A percentile compares a stretch with the other conserved stretches of the same genome.
phyloP scores from a whole-genome alignment of 208 protist species.

The Acanthamoeba lenticulata region DNA sequence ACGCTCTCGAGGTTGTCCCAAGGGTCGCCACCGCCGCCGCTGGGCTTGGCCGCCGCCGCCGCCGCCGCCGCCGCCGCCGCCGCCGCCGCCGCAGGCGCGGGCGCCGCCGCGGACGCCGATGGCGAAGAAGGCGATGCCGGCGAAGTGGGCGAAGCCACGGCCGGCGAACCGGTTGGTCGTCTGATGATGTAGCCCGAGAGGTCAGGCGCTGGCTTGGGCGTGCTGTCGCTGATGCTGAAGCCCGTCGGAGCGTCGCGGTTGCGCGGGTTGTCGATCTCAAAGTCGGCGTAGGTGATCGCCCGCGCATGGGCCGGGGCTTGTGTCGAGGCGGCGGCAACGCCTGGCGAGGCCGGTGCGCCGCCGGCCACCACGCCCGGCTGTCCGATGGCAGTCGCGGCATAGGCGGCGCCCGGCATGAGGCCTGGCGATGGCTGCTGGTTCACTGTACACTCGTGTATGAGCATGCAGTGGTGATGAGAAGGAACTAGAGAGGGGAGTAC shows the following conservation, averaged over 20 bases:
- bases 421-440: neutral
- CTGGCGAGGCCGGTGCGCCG: neutral
- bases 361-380: too few relatives aligned
- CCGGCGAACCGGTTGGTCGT: neutral
- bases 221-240: neutral
- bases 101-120: neutral
- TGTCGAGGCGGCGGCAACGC: neutral
- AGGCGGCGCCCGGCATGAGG: too few relatives aligned
- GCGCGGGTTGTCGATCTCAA: slow-evolving; percentile 21
- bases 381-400: too few relatives aligned
- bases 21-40: neutral
- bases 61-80: neutral
- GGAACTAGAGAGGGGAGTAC: neutral
- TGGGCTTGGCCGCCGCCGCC: neutral
- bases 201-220: slow-evolving; percentile 11
- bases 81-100: neutral
- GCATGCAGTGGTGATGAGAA: neutral
- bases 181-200: neutral
- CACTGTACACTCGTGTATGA: too few relatives aligned
- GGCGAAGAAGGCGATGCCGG: too few relatives aligned
- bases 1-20: neutral
- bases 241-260: neutral
- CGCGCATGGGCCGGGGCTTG: neutral
- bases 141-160: neutral
- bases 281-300: slow-evolving; percentile 12